Base-by-base conservation (phyloP, 805 yeast genomes). In the Candida glaebosa region DNA sequence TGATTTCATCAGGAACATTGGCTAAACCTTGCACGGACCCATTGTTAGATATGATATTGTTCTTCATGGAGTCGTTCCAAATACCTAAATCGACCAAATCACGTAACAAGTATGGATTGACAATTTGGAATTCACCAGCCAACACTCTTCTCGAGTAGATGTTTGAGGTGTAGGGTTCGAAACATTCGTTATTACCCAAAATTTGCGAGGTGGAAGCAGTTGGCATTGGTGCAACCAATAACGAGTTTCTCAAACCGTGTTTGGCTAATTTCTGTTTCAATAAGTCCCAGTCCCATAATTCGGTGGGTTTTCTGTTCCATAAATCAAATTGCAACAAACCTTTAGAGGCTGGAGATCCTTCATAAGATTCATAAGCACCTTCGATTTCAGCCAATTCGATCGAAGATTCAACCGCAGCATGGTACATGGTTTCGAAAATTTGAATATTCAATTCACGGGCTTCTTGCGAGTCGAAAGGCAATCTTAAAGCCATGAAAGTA, bases 201-300 rank as follows among this genome's bases (percentile, higher is more conserved):
- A 78, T 78, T 58, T 78, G 83, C 7, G 82, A 78, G 4, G 82
- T 78, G 18, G 82, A 78, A n/a, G 82, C 82, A 44, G 83, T 78
- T 34, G 83, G 83, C 83, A 78, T 78, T 46, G 82, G 82, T 1
- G 83, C 83, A 47, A 78, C 81, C 49, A 78, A 69, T 49, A 78
- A 65, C 28, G 83, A 78, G 63, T 78, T 78, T 62, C 83, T 70
- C 35, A 78, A 52, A 35, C 83, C 83, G 53, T 70, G 65, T 47
- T 67, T 64, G 39, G 69, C 68, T 53, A 78, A 61, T 43, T 67
- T 62, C 46, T 63, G 69, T 60, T 76, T 78, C 51, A 78, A 63
- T n/a, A 62, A 40, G 50, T 75, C 81, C 83, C 83, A 78, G 51
- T 76, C 79, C 69, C 72, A 78, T 56, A 77, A 63, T 48, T 73